phyloP scores from a whole-genome alignment of 805 yeast species.

The Wickerhamiella sorbophila region DNA sequence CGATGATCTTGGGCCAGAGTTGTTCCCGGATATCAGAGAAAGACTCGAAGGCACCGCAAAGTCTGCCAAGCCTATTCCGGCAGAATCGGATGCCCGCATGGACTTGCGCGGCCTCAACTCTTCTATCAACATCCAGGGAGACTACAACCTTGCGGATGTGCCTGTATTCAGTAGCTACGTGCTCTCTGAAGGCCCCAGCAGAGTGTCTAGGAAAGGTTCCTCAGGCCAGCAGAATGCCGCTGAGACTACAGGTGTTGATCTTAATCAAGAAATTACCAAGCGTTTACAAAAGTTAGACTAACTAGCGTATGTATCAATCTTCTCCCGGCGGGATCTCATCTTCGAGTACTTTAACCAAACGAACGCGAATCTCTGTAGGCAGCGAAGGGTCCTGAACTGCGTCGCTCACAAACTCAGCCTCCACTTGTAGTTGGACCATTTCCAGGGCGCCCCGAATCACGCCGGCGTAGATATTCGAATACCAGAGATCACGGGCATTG shows the following conservation, averaged over 20 bases:
- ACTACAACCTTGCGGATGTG: conserved; percentile 17
- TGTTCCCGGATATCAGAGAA: conserved; percentile 66
- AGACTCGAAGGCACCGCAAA: conserved; percentile 14
- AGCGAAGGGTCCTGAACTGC: conserved; percentile 62
- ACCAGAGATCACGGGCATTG: conserved; percentile 69
- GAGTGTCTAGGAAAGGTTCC: neutral
- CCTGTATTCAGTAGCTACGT: conserved; percentile 15
- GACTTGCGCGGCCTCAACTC: conserved; percentile 14
- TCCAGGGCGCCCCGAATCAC: conserved; percentile 83
- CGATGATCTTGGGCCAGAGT: conserved; percentile 66
- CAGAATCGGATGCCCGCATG: conserved; percentile 16
- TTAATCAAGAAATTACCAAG: conserved; percentile 3
- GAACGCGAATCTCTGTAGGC: conserved; percentile 62
- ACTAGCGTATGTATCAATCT: conserved; percentile 31
- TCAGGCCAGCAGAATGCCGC: neutral
- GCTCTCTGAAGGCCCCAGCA: conserved; percentile 1
- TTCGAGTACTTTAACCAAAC: conserved; percentile 54
- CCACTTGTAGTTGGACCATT: conserved; percentile 91
- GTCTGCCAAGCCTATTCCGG: conserved; percentile 4
- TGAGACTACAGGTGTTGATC: neutral
- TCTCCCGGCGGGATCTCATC: conserved; percentile 98
- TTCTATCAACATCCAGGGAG: conserved; percentile 13
- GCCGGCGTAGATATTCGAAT: conserved; percentile 80
- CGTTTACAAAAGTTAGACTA: neutral
- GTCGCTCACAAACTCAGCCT: conserved; percentile 66